Evolutionary conservation across 305 asterid species (phyloP).

Genomic region (Plantago lanceolata): DNA sequence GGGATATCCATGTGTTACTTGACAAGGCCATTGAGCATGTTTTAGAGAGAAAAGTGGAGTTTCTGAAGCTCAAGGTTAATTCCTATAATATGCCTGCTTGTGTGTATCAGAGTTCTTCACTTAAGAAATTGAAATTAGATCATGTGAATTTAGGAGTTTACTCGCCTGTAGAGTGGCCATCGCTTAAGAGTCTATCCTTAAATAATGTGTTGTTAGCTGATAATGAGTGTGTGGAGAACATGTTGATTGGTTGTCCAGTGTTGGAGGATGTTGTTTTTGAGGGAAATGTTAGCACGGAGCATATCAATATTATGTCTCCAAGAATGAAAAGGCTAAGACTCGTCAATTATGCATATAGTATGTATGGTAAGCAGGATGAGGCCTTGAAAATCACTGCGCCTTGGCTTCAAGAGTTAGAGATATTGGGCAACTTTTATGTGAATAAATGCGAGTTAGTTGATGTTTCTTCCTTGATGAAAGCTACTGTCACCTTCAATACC

Average conservation of each 20-base stretch:
- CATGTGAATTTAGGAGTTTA: not conserved
- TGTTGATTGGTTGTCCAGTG: not conserved
- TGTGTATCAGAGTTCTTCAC: not conserved
- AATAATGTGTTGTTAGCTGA: not conserved
- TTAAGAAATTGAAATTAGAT: not conserved
- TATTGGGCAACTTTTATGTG: too few species aligned
- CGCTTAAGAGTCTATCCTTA: not conserved
- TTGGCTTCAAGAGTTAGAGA: not conserved
- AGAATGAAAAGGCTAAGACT: not conserved
- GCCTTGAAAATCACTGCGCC: not conserved
- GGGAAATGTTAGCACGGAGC: not conserved
- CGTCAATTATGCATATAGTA: not conserved
- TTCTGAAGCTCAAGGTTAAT: not conserved
- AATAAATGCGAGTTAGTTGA: not conserved
- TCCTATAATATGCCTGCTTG: not conserved
- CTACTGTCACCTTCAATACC: not conserved
- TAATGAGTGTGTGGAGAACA: not conserved
- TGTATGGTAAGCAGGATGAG: not conserved
- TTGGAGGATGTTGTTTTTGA: not conserved
- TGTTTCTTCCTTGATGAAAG: not conserved
- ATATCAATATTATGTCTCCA: conserved; percentile 6
- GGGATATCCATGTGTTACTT: not conserved
- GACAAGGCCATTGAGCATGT: not conserved
- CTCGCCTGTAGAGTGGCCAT: not conserved
- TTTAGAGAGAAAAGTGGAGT: not conserved